phyloP scores from a whole-genome alignment of 2,329 filamentous ascomycete species.

The Arthrobotrys sinensis region DNA sequence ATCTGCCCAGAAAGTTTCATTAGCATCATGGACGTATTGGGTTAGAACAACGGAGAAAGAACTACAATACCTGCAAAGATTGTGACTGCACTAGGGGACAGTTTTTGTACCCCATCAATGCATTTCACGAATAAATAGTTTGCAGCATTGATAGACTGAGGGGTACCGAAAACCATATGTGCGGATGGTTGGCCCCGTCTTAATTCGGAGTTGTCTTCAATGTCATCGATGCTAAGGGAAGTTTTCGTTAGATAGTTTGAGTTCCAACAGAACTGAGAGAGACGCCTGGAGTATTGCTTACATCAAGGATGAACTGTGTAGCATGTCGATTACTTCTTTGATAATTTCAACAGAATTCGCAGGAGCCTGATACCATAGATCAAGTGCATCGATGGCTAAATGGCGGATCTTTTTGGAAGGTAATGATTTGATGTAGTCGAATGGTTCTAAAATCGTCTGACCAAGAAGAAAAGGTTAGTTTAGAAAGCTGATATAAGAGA shows the following conservation, averaged over 20 bases:
- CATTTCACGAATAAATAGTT: conserved; percentile 29
- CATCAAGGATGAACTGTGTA: conserved; percentile 25
- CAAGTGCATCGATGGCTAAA: conserved; percentile 12
- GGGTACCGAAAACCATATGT: conserved; percentile 41
- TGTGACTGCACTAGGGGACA: no score
- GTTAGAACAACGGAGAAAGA: no score
- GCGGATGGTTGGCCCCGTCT: conserved; percentile 27
- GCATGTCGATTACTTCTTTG: conserved; percentile 25
- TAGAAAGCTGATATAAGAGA: not conserved
- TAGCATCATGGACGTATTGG: no score
- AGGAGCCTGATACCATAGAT: no score
- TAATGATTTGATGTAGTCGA: conserved; percentile 12
- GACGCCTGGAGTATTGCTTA: no score
- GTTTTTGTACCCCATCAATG: conserved; percentile 1
- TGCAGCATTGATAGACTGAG: conserved; percentile 22
- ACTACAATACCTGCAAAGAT: no score
- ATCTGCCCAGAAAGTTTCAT: conserved; percentile 3
- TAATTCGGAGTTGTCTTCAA: conserved; percentile 33
- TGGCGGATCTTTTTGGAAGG: conserved; percentile 30
- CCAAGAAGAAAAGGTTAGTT: not conserved
- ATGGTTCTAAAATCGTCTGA: not conserved
- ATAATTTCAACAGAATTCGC: no score
- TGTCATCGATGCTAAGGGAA: conserved; percentile 32
- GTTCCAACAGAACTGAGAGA: no score
- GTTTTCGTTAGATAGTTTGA: no score